Evolutionary conservation across 768 basidiomycete genomes (phyloP), one percentile per base, ranked within the genome.

Genomic region (Coprinopsis cinerea): DNA sequence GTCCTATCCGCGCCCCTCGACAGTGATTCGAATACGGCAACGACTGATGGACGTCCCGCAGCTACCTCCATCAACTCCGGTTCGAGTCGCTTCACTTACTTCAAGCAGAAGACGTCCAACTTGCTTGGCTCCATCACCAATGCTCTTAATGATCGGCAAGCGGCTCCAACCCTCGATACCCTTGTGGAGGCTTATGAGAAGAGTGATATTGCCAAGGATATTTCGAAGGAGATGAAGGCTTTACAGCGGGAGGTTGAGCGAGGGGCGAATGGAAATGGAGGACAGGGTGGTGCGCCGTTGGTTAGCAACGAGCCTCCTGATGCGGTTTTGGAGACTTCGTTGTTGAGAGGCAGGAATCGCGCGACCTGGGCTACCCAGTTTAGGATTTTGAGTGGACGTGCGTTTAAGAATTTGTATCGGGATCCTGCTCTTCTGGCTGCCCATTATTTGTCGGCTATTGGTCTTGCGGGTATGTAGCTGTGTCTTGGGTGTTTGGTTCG

Each of bases 341-440:
- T 88, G 51, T 64, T 92, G 61, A 67, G 85, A 44, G 86, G 85
- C 14, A 70, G 83, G 57, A 82, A 86, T 65, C 78, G 92, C 48
- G 96, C 95, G 5, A 85, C 79, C 54, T 92, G 84, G 80, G 74
- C 73, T 36, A 94, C 88, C 15, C 96, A 99, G 70, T 98, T 99
- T 61, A 78, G 80, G 63, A 94, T 97, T 49, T 68, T 99, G 62
- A 96, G 92, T 62, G 94, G 94, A 22, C 70, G 96, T 50, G 93
- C 95, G 18, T 98, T 99, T 77, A 98, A 98, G 78, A 98, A 98
- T 61, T 67, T 99, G 52, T 98, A 99, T 64, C 76, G 95, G 22
- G 92, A 99, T 60, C 95, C 95, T 0, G 86, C 93, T 42, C 66
- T 99, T 48, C 75, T 99, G 73, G 77, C 83, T 1, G 85, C 93